phyloP scores from a whole-genome alignment of 176 grass and related monocot species.

The Pharus latifolius region DNA sequence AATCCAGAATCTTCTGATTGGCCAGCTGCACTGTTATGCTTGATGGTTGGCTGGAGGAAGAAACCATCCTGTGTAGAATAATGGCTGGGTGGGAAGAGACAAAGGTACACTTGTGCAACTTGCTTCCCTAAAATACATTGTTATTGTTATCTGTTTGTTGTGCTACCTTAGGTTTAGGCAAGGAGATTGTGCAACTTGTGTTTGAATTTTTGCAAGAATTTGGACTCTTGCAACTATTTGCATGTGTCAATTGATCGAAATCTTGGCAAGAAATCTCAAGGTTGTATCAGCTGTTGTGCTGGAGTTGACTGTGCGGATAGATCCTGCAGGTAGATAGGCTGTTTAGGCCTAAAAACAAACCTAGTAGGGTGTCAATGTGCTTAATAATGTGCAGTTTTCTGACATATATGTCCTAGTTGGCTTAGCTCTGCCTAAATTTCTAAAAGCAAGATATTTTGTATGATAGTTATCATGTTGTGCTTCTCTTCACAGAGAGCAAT shows the following conservation, averaged over 20 bases:
- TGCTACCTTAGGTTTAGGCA: conserved; percentile 29
- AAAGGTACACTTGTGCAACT: conserved; percentile 48
- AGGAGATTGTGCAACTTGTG: conserved; percentile 23
- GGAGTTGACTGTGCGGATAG: conserved; percentile 21
- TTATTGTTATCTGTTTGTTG: conserved; percentile 45
- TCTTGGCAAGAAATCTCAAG: conserved; percentile 16
- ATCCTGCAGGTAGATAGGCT: conserved; percentile 17
- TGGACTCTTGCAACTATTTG: conserved; percentile 35
- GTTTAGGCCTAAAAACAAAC: conserved; percentile 16
- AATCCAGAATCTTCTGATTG: conserved; percentile 37
- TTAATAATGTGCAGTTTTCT: conserved; percentile 29
- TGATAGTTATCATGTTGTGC: conserved; percentile 26
- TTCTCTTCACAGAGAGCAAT: background rate
- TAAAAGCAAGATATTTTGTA: conserved; percentile 11
- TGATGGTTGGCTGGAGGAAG: conserved; percentile 22
- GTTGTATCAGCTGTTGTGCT: background rate
- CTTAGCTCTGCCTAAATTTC: conserved; percentile 20
- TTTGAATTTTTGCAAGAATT: conserved; percentile 25
- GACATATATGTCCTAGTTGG: conserved; percentile 18
- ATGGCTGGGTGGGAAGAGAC: conserved; percentile 23
- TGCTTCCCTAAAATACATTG: conserved; percentile 39
- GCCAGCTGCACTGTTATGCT: conserved; percentile 19
- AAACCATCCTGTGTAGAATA: conserved; percentile 24
- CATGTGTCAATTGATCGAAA: conserved; percentile 18
- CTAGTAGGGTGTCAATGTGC: conserved; percentile 21